Evolutionary conservation across 768 basidiomycete species (phyloP).

Genomic region (Pulveroboletus sp.): DNA sequence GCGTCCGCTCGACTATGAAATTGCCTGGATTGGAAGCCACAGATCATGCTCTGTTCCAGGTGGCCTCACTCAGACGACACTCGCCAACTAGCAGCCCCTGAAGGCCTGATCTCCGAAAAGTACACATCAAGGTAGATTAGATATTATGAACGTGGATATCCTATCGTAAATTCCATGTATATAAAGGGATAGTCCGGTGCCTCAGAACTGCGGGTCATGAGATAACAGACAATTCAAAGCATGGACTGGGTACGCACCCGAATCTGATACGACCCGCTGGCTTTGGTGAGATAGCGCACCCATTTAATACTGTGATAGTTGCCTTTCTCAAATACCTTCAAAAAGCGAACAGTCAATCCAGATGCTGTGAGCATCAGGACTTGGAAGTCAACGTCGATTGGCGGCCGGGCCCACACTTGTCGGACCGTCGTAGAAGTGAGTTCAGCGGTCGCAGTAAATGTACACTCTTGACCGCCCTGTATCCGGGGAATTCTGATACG

Average conservation of each 20-base stretch:
- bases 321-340: conserved; percentile 97
- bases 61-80: neutral
- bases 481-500: conserved; percentile 76
- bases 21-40: conserved; percentile 26
- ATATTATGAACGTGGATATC: conserved; percentile 22
- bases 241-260: conserved; percentile 53
- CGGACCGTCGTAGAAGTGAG: conserved; percentile 86
- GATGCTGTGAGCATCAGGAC: conserved; percentile 99
- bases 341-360: conserved; percentile 90
- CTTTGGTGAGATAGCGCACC: conserved; percentile 93
- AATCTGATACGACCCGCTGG: conserved; percentile 90
- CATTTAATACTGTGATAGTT: conserved; percentile 94
- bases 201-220: conserved; percentile 25
- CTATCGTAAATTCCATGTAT: conserved; percentile 24
- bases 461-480: conserved; percentile 89
- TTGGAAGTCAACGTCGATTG: conserved; percentile 97
- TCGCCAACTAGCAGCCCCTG: neutral
- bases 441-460: conserved; percentile 75
- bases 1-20: conserved; percentile 9
- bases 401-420: conserved; percentile 96
- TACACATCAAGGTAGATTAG: conserved; percentile 23
- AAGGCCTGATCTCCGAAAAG: conserved; percentile 1
- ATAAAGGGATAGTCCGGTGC: conserved; percentile 9
- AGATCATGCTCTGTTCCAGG: conserved; percentile 1
- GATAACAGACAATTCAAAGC: neutral